These are phyloP conservation scores for Protomyces macrosporus DNA, from an alignment of 1,139 yeast genomes.

Conservation along the genomic window DNA sequence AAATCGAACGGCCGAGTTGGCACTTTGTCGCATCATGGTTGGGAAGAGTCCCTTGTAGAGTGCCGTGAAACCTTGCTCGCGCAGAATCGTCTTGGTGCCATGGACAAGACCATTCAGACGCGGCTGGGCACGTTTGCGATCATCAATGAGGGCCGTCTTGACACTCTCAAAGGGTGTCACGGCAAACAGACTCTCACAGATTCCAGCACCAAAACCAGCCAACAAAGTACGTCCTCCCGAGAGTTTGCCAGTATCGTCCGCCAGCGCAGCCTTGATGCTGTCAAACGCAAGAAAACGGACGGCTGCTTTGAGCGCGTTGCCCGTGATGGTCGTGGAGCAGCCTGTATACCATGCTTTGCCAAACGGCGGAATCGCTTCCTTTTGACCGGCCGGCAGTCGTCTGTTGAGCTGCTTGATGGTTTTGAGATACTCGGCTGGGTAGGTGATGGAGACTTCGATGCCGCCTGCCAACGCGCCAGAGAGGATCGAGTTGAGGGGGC, in stretches of 20 bases:
- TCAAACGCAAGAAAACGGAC: conserved; percentile 92
- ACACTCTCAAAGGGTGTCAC: conserved; percentile 97
- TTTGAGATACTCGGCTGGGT: conserved; percentile 95
- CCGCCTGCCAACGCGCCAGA: conserved; percentile 90
- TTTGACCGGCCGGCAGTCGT: conserved; percentile 42
- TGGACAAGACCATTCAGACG: conserved; percentile 62
- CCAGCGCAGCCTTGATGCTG: conserved; percentile 65
- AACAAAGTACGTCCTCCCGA: conserved; percentile 81
- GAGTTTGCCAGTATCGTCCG: conserved; percentile 79
- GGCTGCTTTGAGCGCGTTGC: conserved; percentile 92
- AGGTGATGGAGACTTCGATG: conserved; percentile 73
- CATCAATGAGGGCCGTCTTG: conserved; percentile 90
- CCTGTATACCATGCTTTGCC: conserved; percentile 80
- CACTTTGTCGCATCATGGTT: conserved; percentile 90
- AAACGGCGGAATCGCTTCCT: conserved; percentile 39
- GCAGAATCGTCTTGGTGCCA: conserved; percentile 59
- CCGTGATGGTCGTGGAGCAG: conserved; percentile 95
- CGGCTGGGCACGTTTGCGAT: conserved; percentile 60
- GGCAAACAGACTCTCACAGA: conserved; percentile 83
- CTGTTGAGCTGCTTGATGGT: conserved; percentile 62
- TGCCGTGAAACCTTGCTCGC: conserved; percentile 76
- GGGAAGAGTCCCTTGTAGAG: conserved; percentile 87
- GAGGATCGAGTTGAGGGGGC: conserved; percentile 39
- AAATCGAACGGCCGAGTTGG: conserved; percentile 88
- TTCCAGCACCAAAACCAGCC: conserved; percentile 96